Evolutionary conservation across 2,329 filamentous ascomycete species (phyloP), one percentile per base, ranked within the genome.

Genomic region (Aspergillus tamarii): DNA sequence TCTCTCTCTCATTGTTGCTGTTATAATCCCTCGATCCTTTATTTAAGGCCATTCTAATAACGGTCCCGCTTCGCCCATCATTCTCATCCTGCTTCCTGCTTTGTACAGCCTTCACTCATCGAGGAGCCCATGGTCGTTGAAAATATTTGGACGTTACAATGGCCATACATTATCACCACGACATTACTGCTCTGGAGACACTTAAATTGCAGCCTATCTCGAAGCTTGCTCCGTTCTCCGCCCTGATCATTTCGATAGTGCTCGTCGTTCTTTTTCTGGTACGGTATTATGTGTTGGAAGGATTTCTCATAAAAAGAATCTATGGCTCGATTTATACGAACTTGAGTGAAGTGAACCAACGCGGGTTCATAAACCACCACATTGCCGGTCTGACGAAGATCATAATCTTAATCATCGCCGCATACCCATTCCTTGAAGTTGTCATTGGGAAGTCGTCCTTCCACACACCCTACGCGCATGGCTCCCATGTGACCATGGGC

Each of bases 281-380:
- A 0, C 78, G 82, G 41, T 80, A 78, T 59, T 83, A 82, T 58
- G 11, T 82, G n/a, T 71, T 83, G 14, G 80, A 83, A 63, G 69
- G 56, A 0, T 78, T 79, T 62, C 70, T 82, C 2, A 71, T 81
- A 4, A 66, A 66, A 23, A 69, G 67, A 8, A 34, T 76, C 10
- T 82, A 82, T 60, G 74, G 76, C 9, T 23, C 65, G 8, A 76
- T 63, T 10, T 82, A 79, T 64, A 74, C 72, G 0, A 55, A 68
- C 6, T 73, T 83, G 61, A 73, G 72, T 57, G 78, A 80, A 16
- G 62, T 69, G 0, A 75, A 77, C 23, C 71, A 76, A 5, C 73
- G 79, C 10, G 79, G 80, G 0, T 82, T 83, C 63, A 72, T 83
- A 41, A 83, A 83, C 56, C 81, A 84, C 61, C 81, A 83, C 54